Conservation (phyloP, 1,139 yeast genomes). For the Lodderomyces orthopsilosis region DNA sequence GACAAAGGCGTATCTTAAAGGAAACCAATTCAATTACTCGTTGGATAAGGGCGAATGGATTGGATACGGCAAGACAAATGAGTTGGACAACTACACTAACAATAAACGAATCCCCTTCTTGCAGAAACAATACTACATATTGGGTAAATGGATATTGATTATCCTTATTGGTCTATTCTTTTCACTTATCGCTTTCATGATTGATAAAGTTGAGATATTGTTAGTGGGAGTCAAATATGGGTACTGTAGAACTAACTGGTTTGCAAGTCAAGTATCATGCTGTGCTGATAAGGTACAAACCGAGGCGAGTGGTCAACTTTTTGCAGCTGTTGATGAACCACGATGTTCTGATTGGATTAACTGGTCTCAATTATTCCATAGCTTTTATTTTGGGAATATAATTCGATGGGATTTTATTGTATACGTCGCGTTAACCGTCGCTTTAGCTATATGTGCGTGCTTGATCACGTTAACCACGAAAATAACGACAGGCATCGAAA, state of each 20-base stretch:
- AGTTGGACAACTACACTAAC: not conserved
- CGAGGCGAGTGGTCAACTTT: constrained; percentile 5
- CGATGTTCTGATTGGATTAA: constrained; percentile 34
- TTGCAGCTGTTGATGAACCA: constrained; percentile 22
- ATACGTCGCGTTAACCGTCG: constrained; percentile 40
- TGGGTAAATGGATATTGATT: constrained; percentile 51
- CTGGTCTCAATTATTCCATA: constrained; percentile 39
- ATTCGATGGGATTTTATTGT: constrained; percentile 32
- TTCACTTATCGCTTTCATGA: constrained; percentile 50
- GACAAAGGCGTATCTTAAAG: constrained; percentile 52
- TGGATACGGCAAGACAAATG: constrained; percentile 5
- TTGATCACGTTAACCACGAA: constrained; percentile 49
- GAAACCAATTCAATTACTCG: constrained; percentile 45
- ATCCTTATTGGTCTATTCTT: constrained; percentile 47
- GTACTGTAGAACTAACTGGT: constrained; percentile 49
- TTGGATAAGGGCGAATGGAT: constrained; percentile 20
- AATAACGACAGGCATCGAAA: constrained; percentile 24
- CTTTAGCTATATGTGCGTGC: constrained; percentile 48
- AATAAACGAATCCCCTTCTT: constrained; percentile 18
- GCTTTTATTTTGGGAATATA: constrained; percentile 16
- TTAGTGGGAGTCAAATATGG: constrained; percentile 57
- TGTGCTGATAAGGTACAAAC: constrained; percentile 22
- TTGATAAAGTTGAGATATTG: constrained; percentile 49
- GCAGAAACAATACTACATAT: constrained; percentile 23
- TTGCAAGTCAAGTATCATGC: constrained; percentile 45